Base-by-base conservation (phyloP, 768 basidiomycete genomes). In the Podaxis sp. region DNA sequence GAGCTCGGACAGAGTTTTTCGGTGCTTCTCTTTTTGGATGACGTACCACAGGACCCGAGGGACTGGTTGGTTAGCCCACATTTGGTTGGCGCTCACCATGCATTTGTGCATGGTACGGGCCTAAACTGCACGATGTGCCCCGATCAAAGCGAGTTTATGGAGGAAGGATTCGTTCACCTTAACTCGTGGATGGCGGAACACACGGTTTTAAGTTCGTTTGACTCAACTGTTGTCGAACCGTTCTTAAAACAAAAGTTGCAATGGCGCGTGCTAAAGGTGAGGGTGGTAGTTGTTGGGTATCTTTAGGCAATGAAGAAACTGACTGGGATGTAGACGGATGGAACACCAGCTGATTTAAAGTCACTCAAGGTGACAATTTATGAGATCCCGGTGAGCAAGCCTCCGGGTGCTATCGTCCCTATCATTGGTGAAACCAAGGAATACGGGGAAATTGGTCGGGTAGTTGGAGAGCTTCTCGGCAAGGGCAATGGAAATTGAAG, bases 1-100 rank as follows among this genome's bases (percentile, higher is more conserved):
- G 81, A 77, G 63, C 65, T 82, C 37, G 77, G 76, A 2, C 57
- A 70, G 4, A 79, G 78, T 69, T 83, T 80, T 67, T 69, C 71
- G n/a, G 72, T 84, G 27, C 67, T 79, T 19, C 63, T 85, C 55
- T 84, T 84, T 78, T 69, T 85, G 5, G 82, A 80, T 1, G 63
- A 62, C 3, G 76, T 77, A 15, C 77, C 77, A 13, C 71, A 68
- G 22, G 74, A 82, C 55, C 69, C 75, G 6, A 61, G 63, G 9
- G 64, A 76, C 15, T 83, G 81, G 81, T 70, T 66, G 49, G 60
- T 66, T 6, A 69, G 71, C 62, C 63, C 71, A 3, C 68, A 72
- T 57, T 77, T 77, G 64, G 78, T 82, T 41, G 83, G 81, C n/a
- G 70, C 76, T 0, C 77, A 80, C 67, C 69, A 73, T 60, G 77